These are phyloP conservation scores for Pyrus hybrid DNA, from an alignment of 331 rosid species.

Conservation along the genomic window DNA sequence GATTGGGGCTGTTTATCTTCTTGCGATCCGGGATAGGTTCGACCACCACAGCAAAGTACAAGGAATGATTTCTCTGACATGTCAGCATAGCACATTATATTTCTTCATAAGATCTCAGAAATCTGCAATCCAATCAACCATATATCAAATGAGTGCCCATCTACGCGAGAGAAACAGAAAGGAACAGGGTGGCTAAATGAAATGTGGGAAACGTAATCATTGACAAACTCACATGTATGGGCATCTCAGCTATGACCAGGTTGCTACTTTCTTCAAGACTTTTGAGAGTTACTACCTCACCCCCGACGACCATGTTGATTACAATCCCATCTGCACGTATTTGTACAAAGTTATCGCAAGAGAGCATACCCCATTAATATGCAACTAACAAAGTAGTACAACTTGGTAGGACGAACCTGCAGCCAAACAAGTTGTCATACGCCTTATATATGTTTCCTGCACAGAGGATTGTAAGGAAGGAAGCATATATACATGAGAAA, in stretches of 20 bases:
- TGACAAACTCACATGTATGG: constrained; percentile 59
- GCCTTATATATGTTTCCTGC: constrained; percentile 86
- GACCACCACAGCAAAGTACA: neutral
- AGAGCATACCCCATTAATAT: constrained; percentile 10
- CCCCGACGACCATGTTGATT: constrained; percentile 96
- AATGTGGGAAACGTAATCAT: neutral
- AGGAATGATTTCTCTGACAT: neutral
- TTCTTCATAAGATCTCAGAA: constrained; percentile 67
- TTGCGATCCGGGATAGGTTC: neutral
- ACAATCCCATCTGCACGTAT: constrained; percentile 71
- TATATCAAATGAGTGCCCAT: neutral
- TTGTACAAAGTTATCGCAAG: constrained; percentile 19
- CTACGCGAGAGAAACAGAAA: neutral
- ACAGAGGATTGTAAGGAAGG: neutral
- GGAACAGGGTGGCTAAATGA: neutral
- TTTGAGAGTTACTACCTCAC: constrained; percentile 74
- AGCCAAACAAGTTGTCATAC: constrained; percentile 66
- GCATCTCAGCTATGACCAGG: no score
- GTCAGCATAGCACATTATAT: constrained; percentile 10
- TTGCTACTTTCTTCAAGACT: constrained; percentile 72
- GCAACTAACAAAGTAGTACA: constrained; percentile 4
- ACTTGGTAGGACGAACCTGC: constrained; percentile 48
- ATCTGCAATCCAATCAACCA: constrained; percentile 48
- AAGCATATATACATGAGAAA: constrained; percentile 20
- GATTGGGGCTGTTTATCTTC: no score